phyloP scores from a whole-genome alignment of 495 filamentous ascomycete genomes.

The Echria macrotheca region DNA sequence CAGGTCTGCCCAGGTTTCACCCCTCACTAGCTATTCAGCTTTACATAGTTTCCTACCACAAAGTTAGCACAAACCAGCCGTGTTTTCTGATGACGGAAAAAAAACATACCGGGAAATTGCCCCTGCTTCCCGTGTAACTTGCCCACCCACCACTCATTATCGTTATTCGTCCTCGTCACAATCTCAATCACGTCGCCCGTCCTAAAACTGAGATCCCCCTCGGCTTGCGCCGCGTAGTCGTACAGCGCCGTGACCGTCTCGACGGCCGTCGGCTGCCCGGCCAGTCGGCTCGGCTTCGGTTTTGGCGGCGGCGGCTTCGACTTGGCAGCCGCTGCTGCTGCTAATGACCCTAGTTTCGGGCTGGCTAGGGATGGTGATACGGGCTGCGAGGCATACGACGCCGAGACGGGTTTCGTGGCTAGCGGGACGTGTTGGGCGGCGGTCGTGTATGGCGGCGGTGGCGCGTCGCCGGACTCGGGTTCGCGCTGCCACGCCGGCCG shows the following conservation, averaged over 20 bases:
- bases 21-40: slow-evolving; percentile 21
- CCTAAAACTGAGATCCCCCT: slow-evolving; percentile 87
- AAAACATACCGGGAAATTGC: slow-evolving; percentile 83
- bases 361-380: slow-evolving; percentile 8
- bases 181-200: slow-evolving; percentile 92
- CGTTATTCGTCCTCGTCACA: slow-evolving; percentile 67
- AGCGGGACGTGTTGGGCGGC: neutral
- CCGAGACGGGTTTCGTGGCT: neutral
- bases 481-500: slow-evolving; percentile 23
- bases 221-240: slow-evolving; percentile 93
- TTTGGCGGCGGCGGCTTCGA: slow-evolving; percentile 78
- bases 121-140: slow-evolving; percentile 70
- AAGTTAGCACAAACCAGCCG: slow-evolving; percentile 11
- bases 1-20: too few relatives aligned
- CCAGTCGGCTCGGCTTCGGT: slow-evolving; percentile 27
- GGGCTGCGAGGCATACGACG: too few relatives aligned
- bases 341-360: slow-evolving; percentile 24
- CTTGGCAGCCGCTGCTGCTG: slow-evolving; percentile 71
- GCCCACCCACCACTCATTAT: slow-evolving; percentile 97
- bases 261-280: slow-evolving; percentile 66
- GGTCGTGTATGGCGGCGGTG: slow-evolving; percentile 55
- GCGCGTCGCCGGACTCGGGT: slow-evolving; percentile 24
- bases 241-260: slow-evolving; percentile 84
- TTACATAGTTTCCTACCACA: slow-evolving; percentile 41
- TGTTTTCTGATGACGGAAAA: slow-evolving; percentile 5